A percentile compares a stretch with the other conserved stretches of the same genome.
These are phyloP conservation scores for Globisporangium echinulatum DNA, from an alignment of 352 stramenopile genomes.

Conservation along the genomic window DNA sequence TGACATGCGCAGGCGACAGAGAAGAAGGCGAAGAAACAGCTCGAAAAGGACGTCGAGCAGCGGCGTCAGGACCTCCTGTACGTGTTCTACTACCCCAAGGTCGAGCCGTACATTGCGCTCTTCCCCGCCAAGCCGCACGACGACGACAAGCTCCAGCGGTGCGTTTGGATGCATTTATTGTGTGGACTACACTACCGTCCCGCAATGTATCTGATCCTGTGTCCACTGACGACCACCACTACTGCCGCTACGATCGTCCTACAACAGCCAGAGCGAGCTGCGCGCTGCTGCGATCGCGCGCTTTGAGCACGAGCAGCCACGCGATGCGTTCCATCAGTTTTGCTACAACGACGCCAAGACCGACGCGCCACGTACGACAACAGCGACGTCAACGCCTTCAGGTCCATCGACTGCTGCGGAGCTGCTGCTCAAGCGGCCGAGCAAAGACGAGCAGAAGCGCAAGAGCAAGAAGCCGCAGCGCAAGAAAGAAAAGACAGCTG, in stretches of 20 bases:
- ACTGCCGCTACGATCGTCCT: no score
- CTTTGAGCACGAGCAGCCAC: constrained; percentile 51
- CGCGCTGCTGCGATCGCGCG: constrained; percentile 32
- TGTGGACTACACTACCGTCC: no score
- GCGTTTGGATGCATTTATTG: background rate
- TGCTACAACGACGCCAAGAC: constrained; percentile 54
- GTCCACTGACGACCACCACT: background rate
- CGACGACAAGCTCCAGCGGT: constrained; percentile 40
- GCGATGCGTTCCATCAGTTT: constrained; percentile 66
- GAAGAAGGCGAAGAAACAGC: constrained; percentile 31
- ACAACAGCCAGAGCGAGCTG: constrained; percentile 34
- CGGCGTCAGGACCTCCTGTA: constrained; percentile 71
- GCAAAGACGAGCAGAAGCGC: constrained; percentile 65
- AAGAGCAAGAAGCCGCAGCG: constrained; percentile 48
- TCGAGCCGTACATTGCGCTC: constrained; percentile 62
- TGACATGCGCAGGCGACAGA: constrained; percentile 20
- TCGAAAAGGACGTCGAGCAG: constrained; percentile 34
- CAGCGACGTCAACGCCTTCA: background rate
- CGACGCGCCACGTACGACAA: constrained; percentile 9
- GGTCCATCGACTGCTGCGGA: constrained; percentile 21
- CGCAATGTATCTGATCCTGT: background rate
- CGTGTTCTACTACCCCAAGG: constrained; percentile 77
- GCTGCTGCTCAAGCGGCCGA: constrained; percentile 57
- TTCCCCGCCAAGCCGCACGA: constrained; percentile 51
- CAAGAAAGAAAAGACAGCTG: constrained; percentile 30